Base-by-base conservation (phyloP, 106 monocot genomes). In the Vanilla planifolia region DNA sequence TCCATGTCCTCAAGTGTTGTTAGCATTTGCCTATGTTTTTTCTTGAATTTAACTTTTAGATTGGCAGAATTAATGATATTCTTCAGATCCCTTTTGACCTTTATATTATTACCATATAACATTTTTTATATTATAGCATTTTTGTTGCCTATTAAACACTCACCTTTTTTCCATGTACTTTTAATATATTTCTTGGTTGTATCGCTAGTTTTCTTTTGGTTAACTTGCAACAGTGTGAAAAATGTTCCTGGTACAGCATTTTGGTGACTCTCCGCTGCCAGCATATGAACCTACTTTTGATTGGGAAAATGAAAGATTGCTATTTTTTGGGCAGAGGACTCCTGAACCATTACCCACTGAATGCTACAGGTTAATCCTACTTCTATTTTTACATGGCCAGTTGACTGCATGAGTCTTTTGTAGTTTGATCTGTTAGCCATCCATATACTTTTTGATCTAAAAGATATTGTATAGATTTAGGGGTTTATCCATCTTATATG, bases 231-330 rank as follows among this genome's bases (percentile, higher is more conserved):
- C 35, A 17, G 55, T 9, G 19, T 36, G 34, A 57, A 10, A 35
- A 30, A 53, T 5, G 20, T 32, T 48, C 47, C 35, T 61, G 42
- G 65, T 69, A 48, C 85, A 98, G 98, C 87, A 92, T 75, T 82
- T 77, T 75, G 88, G 88, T 15, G 71, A 84, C 35, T 98, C 98
- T 53, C 92, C 98, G 40, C 60, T 92, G 70, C 92, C 98, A 40
- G 87, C 92, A 35, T 98, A 98, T 71, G 98, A 98, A 48, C 98
- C 98, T 7, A 77, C 88, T 67, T 98, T 98, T 91, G 88, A 98
- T 30, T 98, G 98, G 98, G 98, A 92, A 71, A 88, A 70, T 80
- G 98, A 98, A 71, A 84, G 98, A 65, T 88, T 87, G 16, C 51
- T 80, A 41, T 82, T 92, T 71, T 91, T 85, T 77, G 98, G 98